Percentiles rank a stretch among this genome's conserved stretches.
phyloP scores from a whole-genome alignment of 495 filamentous ascomycete genomes.

The Talaromyces ruber region DNA sequence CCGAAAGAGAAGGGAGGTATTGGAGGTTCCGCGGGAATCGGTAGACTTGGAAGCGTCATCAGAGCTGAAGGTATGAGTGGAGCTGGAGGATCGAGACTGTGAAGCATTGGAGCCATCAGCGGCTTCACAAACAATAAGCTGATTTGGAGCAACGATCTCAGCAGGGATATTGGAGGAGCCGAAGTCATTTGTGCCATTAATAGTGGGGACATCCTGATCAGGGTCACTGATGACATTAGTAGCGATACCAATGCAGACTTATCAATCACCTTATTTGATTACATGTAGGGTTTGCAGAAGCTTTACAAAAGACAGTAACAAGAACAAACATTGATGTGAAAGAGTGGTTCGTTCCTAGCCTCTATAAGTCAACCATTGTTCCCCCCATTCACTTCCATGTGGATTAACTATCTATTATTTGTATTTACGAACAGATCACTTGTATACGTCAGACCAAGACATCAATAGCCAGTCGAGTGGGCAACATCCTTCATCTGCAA shows the following conservation, averaged over 20 bases:
- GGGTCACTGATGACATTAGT: background rate
- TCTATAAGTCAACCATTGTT: too few relatives aligned
- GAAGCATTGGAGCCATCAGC: background rate
- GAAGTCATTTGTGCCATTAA: background rate
- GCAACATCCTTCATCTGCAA: constrained; percentile 1
- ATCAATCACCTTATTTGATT: too few relatives aligned
- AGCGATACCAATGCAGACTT: background rate
- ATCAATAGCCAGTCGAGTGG: background rate
- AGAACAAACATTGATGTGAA: too few relatives aligned
- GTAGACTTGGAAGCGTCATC: background rate
- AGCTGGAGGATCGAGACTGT: background rate
- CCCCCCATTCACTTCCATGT: too few relatives aligned
- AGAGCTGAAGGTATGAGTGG: background rate
- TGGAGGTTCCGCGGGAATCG: background rate
- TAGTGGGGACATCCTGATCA: background rate
- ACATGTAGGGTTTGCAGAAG: too few relatives aligned
- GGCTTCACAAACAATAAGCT: background rate
- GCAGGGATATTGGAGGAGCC: background rate
- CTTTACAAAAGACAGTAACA: too few relatives aligned
- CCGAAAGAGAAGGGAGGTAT: background rate
- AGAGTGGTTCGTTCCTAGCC: too few relatives aligned
- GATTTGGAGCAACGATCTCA: background rate
- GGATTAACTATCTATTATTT: background rate
- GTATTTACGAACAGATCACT: background rate
- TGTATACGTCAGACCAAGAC: background rate